phyloP scores from a whole-genome alignment of 352 stramenopile species.

The Globisporangium emineosum region DNA sequence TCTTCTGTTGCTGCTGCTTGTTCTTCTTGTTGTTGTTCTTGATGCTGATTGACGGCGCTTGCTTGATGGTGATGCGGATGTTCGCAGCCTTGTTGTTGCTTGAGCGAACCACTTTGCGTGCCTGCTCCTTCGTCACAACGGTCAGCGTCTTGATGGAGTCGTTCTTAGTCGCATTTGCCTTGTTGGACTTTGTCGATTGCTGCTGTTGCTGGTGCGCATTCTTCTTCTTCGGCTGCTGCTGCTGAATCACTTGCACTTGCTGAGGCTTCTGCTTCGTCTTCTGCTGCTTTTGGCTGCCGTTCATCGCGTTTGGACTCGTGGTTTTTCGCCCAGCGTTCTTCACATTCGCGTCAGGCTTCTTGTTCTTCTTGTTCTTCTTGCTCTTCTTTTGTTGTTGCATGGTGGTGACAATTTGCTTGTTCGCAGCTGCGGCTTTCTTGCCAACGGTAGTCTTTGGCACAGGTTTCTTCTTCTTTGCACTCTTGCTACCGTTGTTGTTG shows the following conservation, averaged over 20 bases:
- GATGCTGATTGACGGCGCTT: slow-evolving; percentile 2
- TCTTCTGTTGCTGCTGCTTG: slow-evolving; percentile 29
- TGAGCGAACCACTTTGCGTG: slow-evolving; percentile 24
- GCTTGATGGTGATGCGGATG: slow-evolving; percentile 35
- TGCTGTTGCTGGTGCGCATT: slow-evolving; percentile 11
- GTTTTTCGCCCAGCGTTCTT: slow-evolving; percentile 11
- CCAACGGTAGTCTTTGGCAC: slow-evolving; percentile 13
- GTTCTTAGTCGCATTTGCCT: slow-evolving; percentile 13
- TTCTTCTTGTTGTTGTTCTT: slow-evolving; percentile 20
- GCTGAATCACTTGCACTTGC: slow-evolving; percentile 2
- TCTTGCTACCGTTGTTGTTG: slow-evolving; percentile 9
- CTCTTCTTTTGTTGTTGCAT: neutral
- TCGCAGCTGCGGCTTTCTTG: slow-evolving; percentile 10
- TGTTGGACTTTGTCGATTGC: slow-evolving; percentile 5
- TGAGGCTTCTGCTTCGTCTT: slow-evolving; percentile 11
- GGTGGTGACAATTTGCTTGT: neutral
- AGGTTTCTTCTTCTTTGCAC: slow-evolving; percentile 21
- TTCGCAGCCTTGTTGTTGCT: slow-evolving; percentile 31
- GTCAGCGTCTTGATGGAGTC: neutral
- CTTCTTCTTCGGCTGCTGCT: slow-evolving; percentile 10
- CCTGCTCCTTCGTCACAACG: neutral
- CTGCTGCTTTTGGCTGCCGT: slow-evolving; percentile 6
- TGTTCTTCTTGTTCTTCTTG: slow-evolving; percentile 29
- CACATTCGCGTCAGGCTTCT: slow-evolving; percentile 17
- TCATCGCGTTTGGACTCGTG: slow-evolving; percentile 10